Percentiles rank a stretch among this genome's conserved stretches.
Conservation (phyloP, 495 filamentous ascomycete genomes). For the Penicillium cosmopolitanum region DNA sequence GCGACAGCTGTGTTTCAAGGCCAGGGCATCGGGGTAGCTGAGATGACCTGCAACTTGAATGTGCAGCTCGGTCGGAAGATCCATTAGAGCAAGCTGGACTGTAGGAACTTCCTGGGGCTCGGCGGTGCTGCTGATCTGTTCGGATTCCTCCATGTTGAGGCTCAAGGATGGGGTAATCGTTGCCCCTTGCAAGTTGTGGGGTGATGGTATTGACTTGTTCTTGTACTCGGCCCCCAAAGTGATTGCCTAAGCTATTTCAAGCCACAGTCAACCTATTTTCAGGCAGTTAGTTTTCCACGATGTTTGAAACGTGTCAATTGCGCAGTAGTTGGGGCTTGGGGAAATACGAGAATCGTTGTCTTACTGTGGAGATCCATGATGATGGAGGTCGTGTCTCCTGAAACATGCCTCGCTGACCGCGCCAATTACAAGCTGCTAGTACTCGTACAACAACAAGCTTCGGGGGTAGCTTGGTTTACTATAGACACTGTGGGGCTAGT, state of each 20-base stretch:
- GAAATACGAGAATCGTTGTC: conserved; percentile 1
- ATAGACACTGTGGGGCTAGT: no score
- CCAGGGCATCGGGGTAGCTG: conserved; percentile 71
- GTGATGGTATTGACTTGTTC: neutral
- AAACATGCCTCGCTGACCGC: conserved; percentile 9
- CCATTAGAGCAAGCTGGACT: conserved; percentile 14
- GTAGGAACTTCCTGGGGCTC: no score
- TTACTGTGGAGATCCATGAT: neutral
- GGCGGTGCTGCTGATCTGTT: no score
- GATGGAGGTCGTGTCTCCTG: neutral
- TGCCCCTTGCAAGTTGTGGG: no score
- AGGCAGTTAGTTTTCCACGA: neutral
- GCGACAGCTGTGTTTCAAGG: conserved; percentile 66
- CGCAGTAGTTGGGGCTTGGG: neutral
- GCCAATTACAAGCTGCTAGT: conserved; percentile 9
- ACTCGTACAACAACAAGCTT: neutral
- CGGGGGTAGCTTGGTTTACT: neutral
- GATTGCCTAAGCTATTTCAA: neutral
- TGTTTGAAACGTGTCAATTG: neutral
- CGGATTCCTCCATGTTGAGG: neutral
- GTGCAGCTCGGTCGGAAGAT: conserved; percentile 68
- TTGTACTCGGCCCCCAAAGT: neutral
- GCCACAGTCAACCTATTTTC: neutral
- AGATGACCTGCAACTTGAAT: conserved; percentile 78
- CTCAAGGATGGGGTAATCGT: neutral